Base-by-base conservation (phyloP, 208 protist species). In the Naegleria fowleri region DNA sequence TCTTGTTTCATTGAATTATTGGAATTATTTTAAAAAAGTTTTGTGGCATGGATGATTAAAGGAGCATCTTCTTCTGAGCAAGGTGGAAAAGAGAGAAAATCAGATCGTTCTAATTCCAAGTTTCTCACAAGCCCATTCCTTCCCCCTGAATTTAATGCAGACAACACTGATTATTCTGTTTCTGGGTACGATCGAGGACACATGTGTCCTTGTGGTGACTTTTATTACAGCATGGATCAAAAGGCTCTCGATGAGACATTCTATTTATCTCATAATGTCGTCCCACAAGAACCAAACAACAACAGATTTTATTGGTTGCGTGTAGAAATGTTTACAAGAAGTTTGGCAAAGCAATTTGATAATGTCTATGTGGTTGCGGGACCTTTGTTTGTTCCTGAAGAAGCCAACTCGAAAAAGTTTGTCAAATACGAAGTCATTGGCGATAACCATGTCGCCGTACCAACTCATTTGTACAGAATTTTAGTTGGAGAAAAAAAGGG, bases 251-350 rank as follows among this genome's bases (percentile, higher is more conserved):
- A 79, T 36, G 67, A 79, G n/a, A 79, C 67, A 79, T 79, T 79
- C 29, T 79, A 79, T n/a, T 36, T 79, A 13, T 79, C 67, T 36
- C 67, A 79, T 33, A 79, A 79, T 79, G 67, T 79, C 7, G 16
- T 79, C 9, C 67, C 67, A 36, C 67, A 79, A 79, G 67, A 79
- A 36, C 67, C 67, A 79, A 79, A 79, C n/a, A 79, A 79, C 36
- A 79, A 79, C 29, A 79, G 67, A 79, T 79, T 36, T 36, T 79
- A 79, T 79, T 79, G 67, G 67, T 33, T 79, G 7, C 19, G 67
- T 36, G 7, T 79, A 25, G 67, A 79, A 36, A 79, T 79, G 67
- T 79, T 79, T 33, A 79, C 67, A 36, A 79, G 67, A 79, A n/a
- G 67, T 9, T 36, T 79, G 9, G 67, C 67, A 25, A 79, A 79